phyloP scores from a whole-genome alignment of 805 yeast genomes.

The Saccharomycopsis fermentans region DNA sequence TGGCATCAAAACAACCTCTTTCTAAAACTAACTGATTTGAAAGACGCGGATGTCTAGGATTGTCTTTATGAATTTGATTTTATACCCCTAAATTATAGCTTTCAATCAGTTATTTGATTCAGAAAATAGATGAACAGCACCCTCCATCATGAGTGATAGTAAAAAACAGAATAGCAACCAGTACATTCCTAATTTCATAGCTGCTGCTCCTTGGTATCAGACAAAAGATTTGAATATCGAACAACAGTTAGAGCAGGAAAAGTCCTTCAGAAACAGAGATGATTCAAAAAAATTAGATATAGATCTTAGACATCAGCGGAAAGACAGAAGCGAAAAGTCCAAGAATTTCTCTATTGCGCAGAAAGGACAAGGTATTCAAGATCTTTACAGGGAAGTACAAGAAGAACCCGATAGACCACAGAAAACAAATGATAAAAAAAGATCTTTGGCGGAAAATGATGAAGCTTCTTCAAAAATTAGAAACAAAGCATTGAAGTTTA shows the following conservation, averaged over 20 bases:
- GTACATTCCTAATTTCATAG: conserved; percentile 29
- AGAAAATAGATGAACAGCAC: neutral
- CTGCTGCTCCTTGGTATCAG: conserved; percentile 30
- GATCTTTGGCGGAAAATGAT: neutral
- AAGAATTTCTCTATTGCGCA: conserved; percentile 33
- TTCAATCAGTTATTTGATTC: too few relatives aligned
- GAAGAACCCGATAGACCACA: conserved; percentile 14
- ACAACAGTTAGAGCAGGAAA: conserved; percentile 17
- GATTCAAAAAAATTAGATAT: conserved; percentile 21
- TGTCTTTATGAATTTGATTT: too few relatives aligned
- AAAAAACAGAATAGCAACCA: conserved; percentile 20
- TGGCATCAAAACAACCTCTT: too few relatives aligned
- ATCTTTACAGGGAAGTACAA: conserved; percentile 24
- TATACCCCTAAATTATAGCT: too few relatives aligned
- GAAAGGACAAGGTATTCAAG: conserved; percentile 39
- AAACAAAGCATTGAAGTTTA: conserved; percentile 7
- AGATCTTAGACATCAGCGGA: conserved; percentile 37
- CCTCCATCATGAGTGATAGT: neutral
- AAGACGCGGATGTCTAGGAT: too few relatives aligned
- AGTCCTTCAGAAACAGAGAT: conserved; percentile 12
- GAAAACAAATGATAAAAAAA: conserved; percentile 3
- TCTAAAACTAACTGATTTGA: too few relatives aligned
- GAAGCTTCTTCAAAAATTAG: neutral
- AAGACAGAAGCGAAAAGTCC: conserved; percentile 26
- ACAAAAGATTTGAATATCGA: conserved; percentile 6